phyloP scores from a whole-genome alignment of 73 alveolate genomes.

The Breviolum minutum region DNA sequence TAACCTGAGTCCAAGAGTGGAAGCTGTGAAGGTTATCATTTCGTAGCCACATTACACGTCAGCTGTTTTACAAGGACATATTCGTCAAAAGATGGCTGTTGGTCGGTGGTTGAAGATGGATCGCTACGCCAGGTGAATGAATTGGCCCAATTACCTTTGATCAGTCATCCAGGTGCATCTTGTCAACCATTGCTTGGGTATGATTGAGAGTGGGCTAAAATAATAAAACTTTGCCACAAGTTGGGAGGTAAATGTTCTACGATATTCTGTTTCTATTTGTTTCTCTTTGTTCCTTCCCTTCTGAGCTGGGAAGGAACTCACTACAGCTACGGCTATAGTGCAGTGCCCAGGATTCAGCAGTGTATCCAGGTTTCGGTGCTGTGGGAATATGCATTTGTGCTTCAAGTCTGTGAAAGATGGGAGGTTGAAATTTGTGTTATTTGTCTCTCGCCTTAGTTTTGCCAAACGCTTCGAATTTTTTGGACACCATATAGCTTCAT shows the following conservation, averaged over 20 bases:
- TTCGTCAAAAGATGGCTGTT: not conserved
- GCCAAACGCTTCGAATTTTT: too few relatives aligned
- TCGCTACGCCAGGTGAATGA: slow-evolving; percentile 75
- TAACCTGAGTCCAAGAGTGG: not conserved
- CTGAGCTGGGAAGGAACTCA: slow-evolving; percentile 43
- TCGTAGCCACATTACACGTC: too few relatives aligned
- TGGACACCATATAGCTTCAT: too few relatives aligned
- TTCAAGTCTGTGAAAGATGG: too few relatives aligned
- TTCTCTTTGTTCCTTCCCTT: not conserved
- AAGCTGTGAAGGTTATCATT: not conserved
- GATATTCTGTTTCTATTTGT: not conserved
- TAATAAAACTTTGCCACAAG: too few relatives aligned
- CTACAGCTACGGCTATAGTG: slow-evolving; percentile 82
- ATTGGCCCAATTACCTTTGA: slow-evolving; percentile 62
- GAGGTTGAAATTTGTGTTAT: too few relatives aligned
- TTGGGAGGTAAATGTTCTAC: too few relatives aligned
- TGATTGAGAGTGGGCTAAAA: not conserved
- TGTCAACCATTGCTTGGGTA: not conserved
- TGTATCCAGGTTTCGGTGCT: too few relatives aligned
- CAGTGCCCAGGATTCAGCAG: not conserved
- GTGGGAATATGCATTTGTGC: too few relatives aligned
- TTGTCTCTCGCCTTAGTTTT: too few relatives aligned
- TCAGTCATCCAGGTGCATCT: slow-evolving; percentile 82
- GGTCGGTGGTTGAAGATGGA: not conserved
- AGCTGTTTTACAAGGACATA: too few relatives aligned